Conservation (phyloP, 73 alveolate genomes). For the Symbiodinium natans region DNA sequence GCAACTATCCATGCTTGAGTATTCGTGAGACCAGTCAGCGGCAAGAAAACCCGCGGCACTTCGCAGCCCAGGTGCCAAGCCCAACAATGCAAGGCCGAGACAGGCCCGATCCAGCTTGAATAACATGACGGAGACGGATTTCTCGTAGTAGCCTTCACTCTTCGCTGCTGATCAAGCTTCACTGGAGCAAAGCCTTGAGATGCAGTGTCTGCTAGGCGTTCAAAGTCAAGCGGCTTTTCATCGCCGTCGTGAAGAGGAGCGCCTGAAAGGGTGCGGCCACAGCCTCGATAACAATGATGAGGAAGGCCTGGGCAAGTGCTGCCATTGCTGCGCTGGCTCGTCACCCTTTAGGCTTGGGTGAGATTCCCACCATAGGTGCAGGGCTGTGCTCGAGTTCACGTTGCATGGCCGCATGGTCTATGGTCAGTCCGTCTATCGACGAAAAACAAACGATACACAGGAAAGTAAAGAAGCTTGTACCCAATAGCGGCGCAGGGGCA, state of each 20-base stretch:
- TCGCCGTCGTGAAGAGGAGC: not conserved
- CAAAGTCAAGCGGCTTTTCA: not conserved
- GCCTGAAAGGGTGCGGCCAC: not conserved
- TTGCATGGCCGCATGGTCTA: too few species aligned
- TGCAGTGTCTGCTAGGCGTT: not conserved
- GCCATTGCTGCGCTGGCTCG: too few species aligned
- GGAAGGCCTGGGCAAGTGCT: not conserved
- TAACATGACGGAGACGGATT: constrained; percentile 11
- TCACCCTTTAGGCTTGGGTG: too few species aligned
- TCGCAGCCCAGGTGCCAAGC: constrained; percentile 30
- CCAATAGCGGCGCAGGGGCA: not conserved
- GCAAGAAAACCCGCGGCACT: too few species aligned
- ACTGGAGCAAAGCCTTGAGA: not conserved
- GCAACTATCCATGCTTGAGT: too few species aligned
- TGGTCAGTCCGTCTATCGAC: too few species aligned
- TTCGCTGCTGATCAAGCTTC: not conserved
- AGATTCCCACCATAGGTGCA: too few species aligned
- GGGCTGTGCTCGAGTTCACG: too few species aligned
- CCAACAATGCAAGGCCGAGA: constrained; percentile 43
- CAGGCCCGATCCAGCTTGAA: constrained; percentile 26
- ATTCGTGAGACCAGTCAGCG: too few species aligned
- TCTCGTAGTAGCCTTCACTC: not conserved
- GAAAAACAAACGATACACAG: too few species aligned
- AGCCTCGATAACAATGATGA: not conserved
- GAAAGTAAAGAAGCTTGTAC: too few species aligned